Percentiles rank a stretch among this genome's conserved stretches.
Evolutionary conservation across 2,329 filamentous ascomycete species (phyloP).

Genomic region (Aspergillus terreus): DNA sequence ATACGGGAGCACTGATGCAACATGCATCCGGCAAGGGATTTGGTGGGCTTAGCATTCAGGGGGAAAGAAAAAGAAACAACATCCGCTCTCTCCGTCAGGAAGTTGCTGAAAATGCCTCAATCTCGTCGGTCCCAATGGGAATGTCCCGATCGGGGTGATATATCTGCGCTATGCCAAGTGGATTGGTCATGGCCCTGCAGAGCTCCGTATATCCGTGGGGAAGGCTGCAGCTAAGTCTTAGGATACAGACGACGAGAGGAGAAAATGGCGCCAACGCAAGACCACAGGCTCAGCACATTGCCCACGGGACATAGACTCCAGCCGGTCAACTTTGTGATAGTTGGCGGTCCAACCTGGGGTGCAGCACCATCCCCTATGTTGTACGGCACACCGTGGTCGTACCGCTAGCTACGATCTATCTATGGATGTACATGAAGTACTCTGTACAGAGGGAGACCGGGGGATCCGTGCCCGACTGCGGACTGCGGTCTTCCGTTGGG

Average conservation of each 20-base stretch:
- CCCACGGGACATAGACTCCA: too few relatives aligned
- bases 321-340: too few relatives aligned
- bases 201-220: neutral
- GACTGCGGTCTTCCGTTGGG: neutral
- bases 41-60: too few relatives aligned
- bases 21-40: too few relatives aligned
- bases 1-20: too few relatives aligned
- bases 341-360: neutral
- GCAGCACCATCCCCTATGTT: neutral
- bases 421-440: neutral
- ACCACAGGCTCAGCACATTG: too few relatives aligned
- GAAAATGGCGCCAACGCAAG: too few relatives aligned
- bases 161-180: neutral
- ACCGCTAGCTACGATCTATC: neutral
- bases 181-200: neutral
- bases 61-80: too few relatives aligned
- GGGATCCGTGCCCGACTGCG: neutral
- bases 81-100: too few relatives aligned
- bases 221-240: constrained; percentile 3
- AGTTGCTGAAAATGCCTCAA: too few relatives aligned
- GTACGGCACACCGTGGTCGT: too few relatives aligned
- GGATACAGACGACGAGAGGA: neutral
- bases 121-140: neutral
- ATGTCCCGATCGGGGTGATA: neutral
- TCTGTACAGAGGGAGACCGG: neutral